phyloP scores from a whole-genome alignment of 192 early-diverging fungal genomes.

The Coemansia sp. region DNA sequence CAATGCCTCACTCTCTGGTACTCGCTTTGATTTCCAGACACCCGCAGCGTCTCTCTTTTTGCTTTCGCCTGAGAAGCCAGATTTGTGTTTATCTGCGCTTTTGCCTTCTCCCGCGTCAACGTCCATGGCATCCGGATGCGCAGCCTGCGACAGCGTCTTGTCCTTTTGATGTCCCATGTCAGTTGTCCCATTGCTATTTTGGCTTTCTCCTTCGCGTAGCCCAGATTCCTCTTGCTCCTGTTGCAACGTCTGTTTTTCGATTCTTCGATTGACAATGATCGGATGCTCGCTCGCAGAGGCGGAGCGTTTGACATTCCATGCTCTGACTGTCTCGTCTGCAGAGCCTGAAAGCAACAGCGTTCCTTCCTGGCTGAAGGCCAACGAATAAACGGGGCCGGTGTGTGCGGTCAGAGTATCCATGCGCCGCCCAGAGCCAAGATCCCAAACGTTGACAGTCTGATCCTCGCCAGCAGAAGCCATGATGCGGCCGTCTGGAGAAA shows the following conservation, averaged over 20 bases:
- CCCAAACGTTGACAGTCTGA: constrained; percentile 82
- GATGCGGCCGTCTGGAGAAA: constrained; percentile 89
- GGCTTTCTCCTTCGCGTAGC: not conserved
- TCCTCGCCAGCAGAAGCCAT: constrained; percentile 86
- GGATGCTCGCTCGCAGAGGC: constrained; percentile 48
- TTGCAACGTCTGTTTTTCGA: constrained; percentile 8
- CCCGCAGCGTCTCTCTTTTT: constrained; percentile 56
- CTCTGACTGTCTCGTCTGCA: constrained; percentile 85
- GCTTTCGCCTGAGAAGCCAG: constrained; percentile 9
- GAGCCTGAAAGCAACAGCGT: constrained; percentile 81
- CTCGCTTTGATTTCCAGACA: constrained; percentile 50
- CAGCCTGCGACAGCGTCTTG: not conserved
- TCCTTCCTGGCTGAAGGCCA: constrained; percentile 84
- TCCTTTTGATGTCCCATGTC: not conserved
- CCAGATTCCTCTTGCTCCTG: constrained; percentile 4
- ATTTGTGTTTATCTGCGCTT: constrained; percentile 8
- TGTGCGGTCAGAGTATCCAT: constrained; percentile 89
- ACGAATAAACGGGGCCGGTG: constrained; percentile 77
- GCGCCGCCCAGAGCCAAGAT: constrained; percentile 79
- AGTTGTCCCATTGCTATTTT: not conserved
- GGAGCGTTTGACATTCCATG: constrained; percentile 83
- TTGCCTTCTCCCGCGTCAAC: constrained; percentile 18
- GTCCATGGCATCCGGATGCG: constrained; percentile 29
- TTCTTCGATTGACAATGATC: constrained; percentile 32
- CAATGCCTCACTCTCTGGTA: constrained; percentile 59